Base-by-base conservation (phyloP, 495 filamentous ascomycete genomes). In the Podospora pseudocomata region DNA sequence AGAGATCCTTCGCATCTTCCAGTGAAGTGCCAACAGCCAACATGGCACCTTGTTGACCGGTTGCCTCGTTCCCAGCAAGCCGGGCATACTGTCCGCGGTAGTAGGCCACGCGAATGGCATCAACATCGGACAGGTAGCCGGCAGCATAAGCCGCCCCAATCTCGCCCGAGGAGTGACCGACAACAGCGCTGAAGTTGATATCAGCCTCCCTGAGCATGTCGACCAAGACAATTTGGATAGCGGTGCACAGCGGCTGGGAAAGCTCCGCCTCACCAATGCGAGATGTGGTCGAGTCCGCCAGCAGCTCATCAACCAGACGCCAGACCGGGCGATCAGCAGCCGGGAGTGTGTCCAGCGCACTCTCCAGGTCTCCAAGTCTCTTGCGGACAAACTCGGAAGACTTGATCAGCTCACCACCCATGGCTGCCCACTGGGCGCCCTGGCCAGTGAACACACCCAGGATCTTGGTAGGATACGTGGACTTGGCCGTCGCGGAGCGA, bases 91-190 rank as follows among this genome's bases (percentile, higher is more conserved):
- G 57, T 18, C 72, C 70, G 9, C 72, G 67, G 54, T 69, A 72
- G 28, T 72, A 75, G 27, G 73, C 73, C 2, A 72, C 55, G 0
- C 65, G 34, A 28, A 73, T 73, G n/a, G 73, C 73, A n/a, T 72
- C 72, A 3, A 67, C 66, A 26, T 70, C 68, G 0, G 71, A 68
- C 1, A 87, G 57, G 4, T 71, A 70, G 1, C 82, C 80, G 1
- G 79, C 75, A 4, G 79, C 79, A 56, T 82, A 84, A 0, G 83
- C 82, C 0, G 81, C 83, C 0, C 63, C 83, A 65, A 90, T 89
- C 70, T 90, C 88, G 16, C 88, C 88, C 39, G 80, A 84, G 0
- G 86, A 88, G 68, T 90, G 87, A 27, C 88, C 88, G 1, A 88
- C 79, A 0, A 88, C 84, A 6, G 81, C 80, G 1, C 68, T 55